These are phyloP conservation scores for Rhodosporidiobolus sp. DNA, from an alignment of 768 basidiomycete species.

Conservation along the genomic window DNA sequence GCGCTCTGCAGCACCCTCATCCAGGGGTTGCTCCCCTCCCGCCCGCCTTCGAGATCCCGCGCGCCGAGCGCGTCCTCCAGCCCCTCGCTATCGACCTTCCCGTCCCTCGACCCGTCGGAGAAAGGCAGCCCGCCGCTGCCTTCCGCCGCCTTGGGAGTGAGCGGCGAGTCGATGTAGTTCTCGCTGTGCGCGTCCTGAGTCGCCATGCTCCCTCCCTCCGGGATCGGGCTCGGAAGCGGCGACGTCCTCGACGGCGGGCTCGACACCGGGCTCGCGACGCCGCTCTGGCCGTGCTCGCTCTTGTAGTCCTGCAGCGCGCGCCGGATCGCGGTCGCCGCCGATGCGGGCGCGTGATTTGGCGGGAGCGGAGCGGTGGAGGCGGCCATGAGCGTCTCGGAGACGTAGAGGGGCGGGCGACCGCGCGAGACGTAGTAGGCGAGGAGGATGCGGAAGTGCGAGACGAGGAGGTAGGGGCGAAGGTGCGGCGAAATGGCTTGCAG, in stretches of 20 bases:
- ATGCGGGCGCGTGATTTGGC: not conserved
- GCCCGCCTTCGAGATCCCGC: not conserved
- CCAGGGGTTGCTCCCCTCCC: conserved; percentile 28
- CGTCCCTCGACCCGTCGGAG: not conserved
- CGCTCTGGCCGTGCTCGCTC: not conserved
- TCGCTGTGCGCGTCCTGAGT: not conserved
- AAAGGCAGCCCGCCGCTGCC: not conserved
- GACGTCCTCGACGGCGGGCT: too few species aligned
- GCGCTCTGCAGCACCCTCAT: conserved; percentile 27
- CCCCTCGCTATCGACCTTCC: not conserved
- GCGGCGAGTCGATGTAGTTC: conserved; percentile 11
- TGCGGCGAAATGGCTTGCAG: conserved; percentile 42
- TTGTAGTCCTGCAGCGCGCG: not conserved
- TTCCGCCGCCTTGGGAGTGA: conserved; percentile 12
- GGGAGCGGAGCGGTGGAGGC: conserved; percentile 28
- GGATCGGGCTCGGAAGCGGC: too few species aligned
- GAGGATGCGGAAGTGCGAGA: conserved; percentile 42
- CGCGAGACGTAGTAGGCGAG: conserved; percentile 43
- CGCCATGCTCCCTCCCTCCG: not conserved
- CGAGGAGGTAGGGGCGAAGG: conserved; percentile 40
- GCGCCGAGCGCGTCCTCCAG: too few species aligned
- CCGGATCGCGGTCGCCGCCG: not conserved
- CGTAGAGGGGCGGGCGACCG: conserved; percentile 39
- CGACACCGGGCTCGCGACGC: too few species aligned
- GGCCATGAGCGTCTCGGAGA: conserved; percentile 41